Base-by-base conservation (phyloP, 2,329 filamentous ascomycete genomes). In the Clonostachys byssicola region DNA sequence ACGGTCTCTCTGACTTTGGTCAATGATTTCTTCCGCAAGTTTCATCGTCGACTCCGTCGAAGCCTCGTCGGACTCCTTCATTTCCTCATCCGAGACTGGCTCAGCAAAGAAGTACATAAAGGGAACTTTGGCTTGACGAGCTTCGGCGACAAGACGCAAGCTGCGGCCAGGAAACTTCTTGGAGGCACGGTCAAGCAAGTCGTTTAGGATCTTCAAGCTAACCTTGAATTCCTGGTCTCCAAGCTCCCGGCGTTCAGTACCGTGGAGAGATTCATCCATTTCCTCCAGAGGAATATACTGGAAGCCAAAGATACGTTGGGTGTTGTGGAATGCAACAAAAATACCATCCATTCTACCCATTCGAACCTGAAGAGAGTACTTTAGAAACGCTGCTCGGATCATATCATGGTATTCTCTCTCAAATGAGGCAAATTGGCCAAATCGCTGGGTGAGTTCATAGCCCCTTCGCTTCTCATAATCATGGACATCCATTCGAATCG, bases 291-390 rank as follows among this genome's bases (percentile, higher is more conserved):
- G 85, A 50, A 99, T 79, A 62, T 99, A 99, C 66, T 99, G 94
- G 65, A 99, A 99, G 6, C 94, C 94, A 62, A 99, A 99, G 44
- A 99, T 95, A 47, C 92, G 87, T 66, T 92, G 79, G 3, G 91
- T 89, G 63, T 99, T 99, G 72, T 99, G 94, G 63, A 85, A 99
- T 3, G 94, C 94, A 18, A 97, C 88, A 60, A 97, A 99, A 44
- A 97, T 96, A 46, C 94, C 94, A 61, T 99, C 92, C 95, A 99
- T 99, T 44, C 92, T 85, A 16, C 95, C 94, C 82, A 99, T 95
- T 41, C 94, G 88, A 30, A 92, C 95, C 67, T 99, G 94, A 33
- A 99, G 75, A 10, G 92, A 96, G 65, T 99, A 99, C 61, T 99
- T 99, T 47, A 99, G 73, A 70, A 99, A 92, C 0, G 92, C 94